Evolutionary conservation across 805 yeast genomes (phyloP).

Genomic region (Saccharomyces cerevisiae): DNA sequence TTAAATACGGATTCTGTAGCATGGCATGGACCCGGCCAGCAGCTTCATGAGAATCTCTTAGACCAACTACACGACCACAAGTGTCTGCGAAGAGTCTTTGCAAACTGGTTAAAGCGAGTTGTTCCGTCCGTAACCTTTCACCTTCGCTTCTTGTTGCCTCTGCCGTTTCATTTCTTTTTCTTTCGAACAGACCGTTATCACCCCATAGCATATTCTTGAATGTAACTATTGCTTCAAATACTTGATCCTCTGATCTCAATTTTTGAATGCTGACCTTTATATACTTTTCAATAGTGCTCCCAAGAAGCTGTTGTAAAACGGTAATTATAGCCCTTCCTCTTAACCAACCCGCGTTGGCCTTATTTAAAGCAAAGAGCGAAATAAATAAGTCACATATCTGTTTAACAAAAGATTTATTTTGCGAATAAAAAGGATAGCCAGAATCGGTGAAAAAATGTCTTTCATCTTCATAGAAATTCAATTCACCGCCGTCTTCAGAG

Average conservation of each 20-base stretch:
- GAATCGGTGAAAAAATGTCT: constrained; percentile 4
- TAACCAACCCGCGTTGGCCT: constrained; percentile 59
- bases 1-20: constrained; percentile 66
- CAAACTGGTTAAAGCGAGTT: constrained; percentile 52
- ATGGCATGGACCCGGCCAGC: constrained; percentile 50
- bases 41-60: constrained; percentile 54
- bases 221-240: constrained; percentile 35
- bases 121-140: constrained; percentile 46
- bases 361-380: constrained; percentile 56
- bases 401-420: constrained; percentile 50
- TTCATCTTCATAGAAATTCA: constrained; percentile 10
- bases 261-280: constrained; percentile 35
- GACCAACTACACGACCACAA: constrained; percentile 68
- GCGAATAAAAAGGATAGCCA: background rate
- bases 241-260: constrained; percentile 30
- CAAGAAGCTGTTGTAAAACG: constrained; percentile 75
- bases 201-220: constrained; percentile 40
- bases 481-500: constrained; percentile 6
- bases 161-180: constrained; percentile 25
- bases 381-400: constrained; percentile 76
- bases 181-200: constrained; percentile 42
- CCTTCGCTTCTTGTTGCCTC: constrained; percentile 33
- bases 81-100: constrained; percentile 53
- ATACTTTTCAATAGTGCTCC: constrained; percentile 76
- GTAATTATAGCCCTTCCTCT: constrained; percentile 78